Evolutionary conservation across 371 early-diverging fungal genomes (phyloP), one percentile per base, ranked within the genome.

Genomic region (Mortierella sp.): DNA sequence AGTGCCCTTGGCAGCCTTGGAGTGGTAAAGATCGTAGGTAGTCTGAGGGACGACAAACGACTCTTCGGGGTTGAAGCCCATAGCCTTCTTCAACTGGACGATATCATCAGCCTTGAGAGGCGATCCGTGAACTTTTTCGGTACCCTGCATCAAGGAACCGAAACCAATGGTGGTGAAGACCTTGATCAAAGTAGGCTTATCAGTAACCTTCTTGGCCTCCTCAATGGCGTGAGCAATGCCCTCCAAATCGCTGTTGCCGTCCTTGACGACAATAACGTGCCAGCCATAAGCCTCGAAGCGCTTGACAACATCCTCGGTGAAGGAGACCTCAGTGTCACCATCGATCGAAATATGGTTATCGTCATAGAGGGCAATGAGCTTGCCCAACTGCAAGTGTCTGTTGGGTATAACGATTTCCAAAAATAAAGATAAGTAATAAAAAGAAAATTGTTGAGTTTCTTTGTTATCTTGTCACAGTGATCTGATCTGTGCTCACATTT

Each of bases 311-410:
- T 99, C 94, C 81, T 99, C 99, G 45, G 98, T 96, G 87, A 97
- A 97, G 4, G 95, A 92, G 28, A 99, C 85, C 47, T 88, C 88
- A 32, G 96, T 96, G 56, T 93, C 91, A 72, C 96, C 96, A 89
- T 99, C 99, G 82, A 99, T 99, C 67, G 95, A 92, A 82, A 98
- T 94, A 69, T 95, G 87, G 87, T 99, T 99, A 79, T 94, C 95
- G 82, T 99, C 99, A 85, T 19, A 12, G 19, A 43, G 45, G 42
- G 42, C 49, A 49, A 49, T 9, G 49, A 5, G 19, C 5, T n/a
- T 49, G 49, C 4, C 97, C 45, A 59, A 59, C 34, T 58, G 59
- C 51, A 67, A 37, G 58, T 67, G 67, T 23, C 67, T 59, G 59
- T n/a, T n/a, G n/a, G n/a, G n/a, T n/a, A n/a, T n/a, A n/a, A n/a